These are phyloP conservation scores for Parasitella parasitica DNA, from an alignment of 371 early-diverging fungal genomes.

Conservation along the genomic window DNA sequence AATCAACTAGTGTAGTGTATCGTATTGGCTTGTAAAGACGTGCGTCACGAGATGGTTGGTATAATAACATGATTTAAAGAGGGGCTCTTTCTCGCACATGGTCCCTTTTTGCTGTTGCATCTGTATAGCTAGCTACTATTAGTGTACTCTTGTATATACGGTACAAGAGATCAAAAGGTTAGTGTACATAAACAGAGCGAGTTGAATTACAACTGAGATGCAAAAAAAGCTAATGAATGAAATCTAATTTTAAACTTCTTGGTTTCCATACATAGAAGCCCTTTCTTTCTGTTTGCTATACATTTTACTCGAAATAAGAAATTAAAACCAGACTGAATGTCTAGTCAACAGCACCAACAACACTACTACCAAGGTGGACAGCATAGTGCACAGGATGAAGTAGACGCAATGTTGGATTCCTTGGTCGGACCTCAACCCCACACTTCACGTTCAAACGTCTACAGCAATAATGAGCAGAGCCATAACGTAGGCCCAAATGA, in stretches of 20 bases:
- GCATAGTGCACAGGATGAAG: slow-evolving; percentile 8
- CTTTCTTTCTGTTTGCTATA: slow-evolving; percentile 1
- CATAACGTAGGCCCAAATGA: neutral
- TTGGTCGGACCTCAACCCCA: slow-evolving; percentile 17
- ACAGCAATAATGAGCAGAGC: neutral
- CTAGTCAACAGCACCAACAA: slow-evolving; percentile 1
- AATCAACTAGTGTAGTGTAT: too few relatives aligned
- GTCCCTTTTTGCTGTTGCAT: too few relatives aligned
- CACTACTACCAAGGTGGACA: slow-evolving; percentile 7
- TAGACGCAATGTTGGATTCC: slow-evolving; percentile 20
- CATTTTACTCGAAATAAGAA: neutral
- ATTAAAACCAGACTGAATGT: slow-evolving; percentile 1
- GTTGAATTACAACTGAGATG: neutral
- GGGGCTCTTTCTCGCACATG: too few relatives aligned
- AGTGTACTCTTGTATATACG: too few relatives aligned
- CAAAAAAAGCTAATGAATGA: neutral
- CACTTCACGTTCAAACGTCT: neutral
- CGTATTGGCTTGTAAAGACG: too few relatives aligned
- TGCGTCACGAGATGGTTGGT: too few relatives aligned
- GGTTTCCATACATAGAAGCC: neutral
- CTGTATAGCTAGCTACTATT: too few relatives aligned
- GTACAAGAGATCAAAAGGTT: neutral
- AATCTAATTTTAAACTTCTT: neutral
- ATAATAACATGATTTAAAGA: too few relatives aligned
- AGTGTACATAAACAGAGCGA: neutral